These are phyloP conservation scores for Plasmodium knowlesi DNA, from an alignment of 169 alveolate species.

Conservation along the genomic window DNA sequence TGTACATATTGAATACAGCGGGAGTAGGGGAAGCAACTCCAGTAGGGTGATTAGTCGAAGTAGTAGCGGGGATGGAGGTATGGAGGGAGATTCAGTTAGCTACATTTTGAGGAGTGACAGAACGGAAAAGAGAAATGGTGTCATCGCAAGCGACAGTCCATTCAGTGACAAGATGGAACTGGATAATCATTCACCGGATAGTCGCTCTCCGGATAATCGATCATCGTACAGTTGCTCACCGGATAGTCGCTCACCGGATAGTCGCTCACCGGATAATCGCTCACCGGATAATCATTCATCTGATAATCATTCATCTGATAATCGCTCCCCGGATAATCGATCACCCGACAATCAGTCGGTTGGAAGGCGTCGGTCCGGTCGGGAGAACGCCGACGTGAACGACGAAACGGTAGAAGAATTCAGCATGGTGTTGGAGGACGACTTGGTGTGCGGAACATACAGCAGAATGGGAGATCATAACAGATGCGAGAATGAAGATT, in stretches of 20 bases:
- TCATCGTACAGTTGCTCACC: neutral
- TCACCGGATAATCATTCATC: neutral
- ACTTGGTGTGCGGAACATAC: slow-evolving; percentile 80
- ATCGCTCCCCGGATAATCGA: neutral
- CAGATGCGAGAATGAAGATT: slow-evolving; percentile 82
- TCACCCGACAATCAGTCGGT: neutral
- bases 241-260: neutral
- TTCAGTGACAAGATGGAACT: neutral
- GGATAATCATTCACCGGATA: neutral
- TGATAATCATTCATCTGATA: neutral
- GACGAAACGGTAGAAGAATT: slow-evolving; percentile 77
- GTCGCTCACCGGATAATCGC: neutral
- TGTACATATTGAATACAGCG: neutral
- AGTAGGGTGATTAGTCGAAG: neutral
- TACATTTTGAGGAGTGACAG: neutral
- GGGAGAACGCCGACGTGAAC: neutral
- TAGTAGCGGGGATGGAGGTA: neutral
- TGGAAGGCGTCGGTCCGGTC: neutral
- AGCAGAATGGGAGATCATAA: slow-evolving; percentile 76
- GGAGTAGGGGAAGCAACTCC: neutral
- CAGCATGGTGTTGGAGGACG: slow-evolving; percentile 80
- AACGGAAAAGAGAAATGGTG: neutral
- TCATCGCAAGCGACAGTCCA: neutral
- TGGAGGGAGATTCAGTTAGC: neutral
- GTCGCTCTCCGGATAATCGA: neutral